Percentiles rank a stretch among this genome's conserved stretches.
These are phyloP conservation scores for Termitomyces sp. DNA, from an alignment of 768 basidiomycete species.

Conservation along the genomic window DNA sequence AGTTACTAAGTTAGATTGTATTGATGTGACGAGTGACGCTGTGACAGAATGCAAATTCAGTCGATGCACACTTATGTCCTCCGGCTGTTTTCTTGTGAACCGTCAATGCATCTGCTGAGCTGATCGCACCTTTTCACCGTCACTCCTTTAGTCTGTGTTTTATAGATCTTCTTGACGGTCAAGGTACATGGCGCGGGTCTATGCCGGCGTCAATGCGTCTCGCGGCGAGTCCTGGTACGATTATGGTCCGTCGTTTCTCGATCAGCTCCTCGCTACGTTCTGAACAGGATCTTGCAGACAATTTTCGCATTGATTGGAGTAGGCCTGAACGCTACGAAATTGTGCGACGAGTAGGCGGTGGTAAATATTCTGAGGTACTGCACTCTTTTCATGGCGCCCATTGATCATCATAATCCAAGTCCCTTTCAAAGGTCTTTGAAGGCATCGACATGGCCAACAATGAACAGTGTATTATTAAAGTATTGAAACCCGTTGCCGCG, in stretches of 20 bases:
- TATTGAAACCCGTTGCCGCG: conserved; percentile 66
- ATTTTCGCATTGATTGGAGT: conserved; percentile 58
- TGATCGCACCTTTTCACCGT: conserved; percentile 10
- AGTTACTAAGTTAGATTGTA: conserved; percentile 1
- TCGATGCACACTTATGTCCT: conserved; percentile 8
- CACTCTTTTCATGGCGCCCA: neutral
- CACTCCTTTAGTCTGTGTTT: conserved; percentile 4
- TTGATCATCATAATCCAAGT: neutral
- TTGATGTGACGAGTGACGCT: conserved; percentile 5
- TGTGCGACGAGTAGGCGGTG: conserved; percentile 55
- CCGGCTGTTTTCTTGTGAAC: conserved; percentile 8
- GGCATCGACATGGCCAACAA: conserved; percentile 50
- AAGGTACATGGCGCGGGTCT: conserved; percentile 40
- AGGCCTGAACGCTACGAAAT: conserved; percentile 64
- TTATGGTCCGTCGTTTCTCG: conserved; percentile 38
- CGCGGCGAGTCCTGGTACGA: conserved; percentile 59
- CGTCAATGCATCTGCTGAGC: conserved; percentile 14
- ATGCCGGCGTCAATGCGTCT: conserved; percentile 52
- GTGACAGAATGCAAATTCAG: conserved; percentile 7
- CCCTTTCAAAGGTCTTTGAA: conserved; percentile 44
- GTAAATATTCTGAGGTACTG: conserved; percentile 62
- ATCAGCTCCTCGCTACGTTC: neutral
- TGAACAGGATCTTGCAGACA: conserved; percentile 30
- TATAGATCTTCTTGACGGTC: conserved; percentile 6
- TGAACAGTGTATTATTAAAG: conserved; percentile 60